Conservation (phyloP, 2,329 filamentous ascomycete genomes). For the Epichloe coenophiala region DNA sequence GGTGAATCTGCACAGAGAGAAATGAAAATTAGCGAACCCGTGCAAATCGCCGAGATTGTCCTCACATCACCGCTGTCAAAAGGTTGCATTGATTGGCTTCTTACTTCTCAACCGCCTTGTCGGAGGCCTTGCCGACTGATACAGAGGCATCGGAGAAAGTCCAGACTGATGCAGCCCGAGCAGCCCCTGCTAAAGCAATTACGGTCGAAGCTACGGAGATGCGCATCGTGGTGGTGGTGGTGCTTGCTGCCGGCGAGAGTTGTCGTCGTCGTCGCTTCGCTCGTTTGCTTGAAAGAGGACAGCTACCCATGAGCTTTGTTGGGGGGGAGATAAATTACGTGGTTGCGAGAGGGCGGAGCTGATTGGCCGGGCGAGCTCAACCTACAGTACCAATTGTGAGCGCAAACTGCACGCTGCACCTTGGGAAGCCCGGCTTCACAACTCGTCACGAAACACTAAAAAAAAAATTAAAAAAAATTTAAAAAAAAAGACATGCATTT, state of each 20-base stretch:
- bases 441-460: too few relatives aligned
- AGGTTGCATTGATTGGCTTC: conserved; percentile 12
- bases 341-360: conserved; percentile 8
- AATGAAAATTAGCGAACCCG: not conserved
- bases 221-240: conserved; percentile 20
- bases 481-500: too few relatives aligned
- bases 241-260: not conserved
- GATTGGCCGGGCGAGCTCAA: conserved; percentile 8
- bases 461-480: too few relatives aligned
- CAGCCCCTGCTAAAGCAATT: conserved; percentile 36
- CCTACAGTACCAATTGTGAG: not conserved
- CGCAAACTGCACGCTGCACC: not conserved
- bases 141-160: conserved; percentile 61
- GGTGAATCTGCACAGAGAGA: conserved; percentile 34
- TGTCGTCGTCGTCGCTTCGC: conserved; percentile 5
- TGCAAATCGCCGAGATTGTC: not conserved
- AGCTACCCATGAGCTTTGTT: conserved; percentile 12
- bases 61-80: too few relatives aligned
- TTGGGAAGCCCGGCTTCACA: not conserved
- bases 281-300: conserved; percentile 14
- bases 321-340: conserved; percentile 9
- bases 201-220: conserved; percentile 23
- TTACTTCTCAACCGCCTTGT: conserved; percentile 53
- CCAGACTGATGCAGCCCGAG: conserved; percentile 49
- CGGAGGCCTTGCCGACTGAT: conserved; percentile 52